phyloP scores from a whole-genome alignment of 441 rosid genomes.

The Rhodomyrtus psidioides region DNA sequence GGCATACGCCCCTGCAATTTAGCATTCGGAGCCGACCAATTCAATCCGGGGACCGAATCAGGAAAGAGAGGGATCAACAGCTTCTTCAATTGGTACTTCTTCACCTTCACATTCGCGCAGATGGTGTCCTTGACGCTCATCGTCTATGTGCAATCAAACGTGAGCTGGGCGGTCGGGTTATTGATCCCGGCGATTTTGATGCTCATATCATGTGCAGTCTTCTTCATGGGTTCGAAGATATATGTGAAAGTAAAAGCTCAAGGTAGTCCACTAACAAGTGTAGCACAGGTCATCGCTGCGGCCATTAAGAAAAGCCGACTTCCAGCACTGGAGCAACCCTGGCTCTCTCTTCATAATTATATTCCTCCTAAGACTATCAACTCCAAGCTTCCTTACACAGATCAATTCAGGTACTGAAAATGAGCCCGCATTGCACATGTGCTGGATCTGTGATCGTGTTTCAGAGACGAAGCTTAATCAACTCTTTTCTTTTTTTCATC shows the following conservation, averaged over 20 bases:
- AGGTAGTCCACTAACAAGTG: neutral
- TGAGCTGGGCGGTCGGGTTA: neutral
- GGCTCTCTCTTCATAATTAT: neutral
- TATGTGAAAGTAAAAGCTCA: neutral
- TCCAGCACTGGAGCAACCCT: neutral
- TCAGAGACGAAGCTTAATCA: neutral
- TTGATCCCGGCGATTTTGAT: neutral
- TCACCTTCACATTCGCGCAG: neutral
- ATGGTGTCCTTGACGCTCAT: neutral
- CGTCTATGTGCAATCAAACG: neutral
- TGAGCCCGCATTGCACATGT: neutral
- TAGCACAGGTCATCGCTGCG: neutral
- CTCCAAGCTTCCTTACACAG: neutral
- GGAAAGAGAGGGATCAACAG: neutral
- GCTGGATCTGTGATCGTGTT: neutral
- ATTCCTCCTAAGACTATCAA: neutral
- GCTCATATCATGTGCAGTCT: neutral
- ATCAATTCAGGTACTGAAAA: neutral
- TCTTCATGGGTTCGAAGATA: neutral
- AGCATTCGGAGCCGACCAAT: neutral
- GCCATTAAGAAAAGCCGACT: neutral
- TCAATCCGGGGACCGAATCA: neutral
- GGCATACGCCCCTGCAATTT: neutral
- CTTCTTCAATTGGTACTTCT: conserved; percentile 3
- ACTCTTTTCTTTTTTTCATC: neutral